Percentiles rank a stretch among this genome's conserved stretches.
These are phyloP conservation scores for Ceratobasidium sp. DNA, from an alignment of 1,284 basidiomycete species.

Conservation along the genomic window DNA sequence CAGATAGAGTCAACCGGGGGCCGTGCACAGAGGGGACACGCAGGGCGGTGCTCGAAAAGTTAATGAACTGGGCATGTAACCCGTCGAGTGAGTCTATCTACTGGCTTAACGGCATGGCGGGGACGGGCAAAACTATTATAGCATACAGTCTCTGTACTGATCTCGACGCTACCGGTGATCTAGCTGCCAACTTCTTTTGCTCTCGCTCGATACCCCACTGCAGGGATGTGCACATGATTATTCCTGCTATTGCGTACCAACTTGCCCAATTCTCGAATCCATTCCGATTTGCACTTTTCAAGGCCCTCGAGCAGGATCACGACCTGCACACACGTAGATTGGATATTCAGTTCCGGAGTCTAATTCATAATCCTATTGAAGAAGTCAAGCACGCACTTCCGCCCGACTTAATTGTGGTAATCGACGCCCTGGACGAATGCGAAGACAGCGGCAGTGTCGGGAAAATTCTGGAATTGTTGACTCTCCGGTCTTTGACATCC, in stretches of 20 bases:
- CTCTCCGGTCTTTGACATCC: not conserved
- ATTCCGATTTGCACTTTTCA: not conserved
- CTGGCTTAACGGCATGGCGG: slow-evolving; percentile 25
- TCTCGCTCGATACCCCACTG: not conserved
- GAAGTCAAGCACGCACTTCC: not conserved
- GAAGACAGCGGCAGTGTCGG: not conserved
- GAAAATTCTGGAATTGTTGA: not conserved
- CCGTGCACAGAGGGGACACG: not conserved
- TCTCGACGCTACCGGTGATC: not conserved
- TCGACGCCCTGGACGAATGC: slow-evolving; percentile 29
- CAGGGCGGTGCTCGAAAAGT: not conserved
- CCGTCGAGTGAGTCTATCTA: not conserved
- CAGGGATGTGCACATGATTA: not conserved
- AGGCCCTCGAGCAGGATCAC: not conserved
- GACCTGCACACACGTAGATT: not conserved
- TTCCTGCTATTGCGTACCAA: slow-evolving; percentile 8
- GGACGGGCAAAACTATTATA: slow-evolving; percentile 14
- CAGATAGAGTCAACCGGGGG: not conserved
- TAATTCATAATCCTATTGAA: not conserved
- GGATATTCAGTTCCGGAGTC: not conserved
- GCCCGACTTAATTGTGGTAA: not conserved
- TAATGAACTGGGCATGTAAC: not conserved
- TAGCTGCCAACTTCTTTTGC: slow-evolving; percentile 25
- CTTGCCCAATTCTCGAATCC: not conserved
- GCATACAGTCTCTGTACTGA: slow-evolving; percentile 11